Base-by-base conservation (phyloP, 345 rosid species). In the Arabis alpina region DNA sequence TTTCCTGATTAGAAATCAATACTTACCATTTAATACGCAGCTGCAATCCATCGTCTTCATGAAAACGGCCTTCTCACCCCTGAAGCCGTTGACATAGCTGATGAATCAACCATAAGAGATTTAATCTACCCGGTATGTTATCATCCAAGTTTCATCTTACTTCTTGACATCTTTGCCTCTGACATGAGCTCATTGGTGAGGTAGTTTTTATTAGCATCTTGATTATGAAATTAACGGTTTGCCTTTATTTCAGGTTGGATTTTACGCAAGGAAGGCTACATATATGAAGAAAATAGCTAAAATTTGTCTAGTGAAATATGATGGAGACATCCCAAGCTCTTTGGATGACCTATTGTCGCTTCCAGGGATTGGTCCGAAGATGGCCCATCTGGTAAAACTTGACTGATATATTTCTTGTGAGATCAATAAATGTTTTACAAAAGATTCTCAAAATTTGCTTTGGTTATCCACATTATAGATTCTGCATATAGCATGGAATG, bases 321-420 rank as follows among this genome's bases (percentile, higher is more conserved):
- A 76, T 5, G 95, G 99, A 23, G 97, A 94, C 80, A 94, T 91
- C 59, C 96, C 99, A 16, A 79, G 80, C 71, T 86, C 97, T 24
- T 80, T 94, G 81, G 93, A 91, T 68, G 92, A 83, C 58, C 81
- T 94, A 67, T 85, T 91, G 8, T 68, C 84, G 37, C 99, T 94
- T 77, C 99, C 95, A 30, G 97, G 99, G 69, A 91, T 91, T 49
- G 99, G 97, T 45, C 96, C 99, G 14, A 91, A 91, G 86, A 82
- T 84, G 84, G 91, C 83, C 37, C 82, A 83, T 51, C 19, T 71
- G 76, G 80, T 76, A 76, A 63, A 10, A 28, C n/a, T 6, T 19
- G 3, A 61, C 41, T 6, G n/a, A n/a, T n/a, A n/a, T n/a, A 37
- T 11, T 10, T 59, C 36, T 52, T 37, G 36, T 47, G 53, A 68